Base-by-base conservation (phyloP, 768 basidiomycete species). In the Krasilnikovozyma curviuscula region DNA sequence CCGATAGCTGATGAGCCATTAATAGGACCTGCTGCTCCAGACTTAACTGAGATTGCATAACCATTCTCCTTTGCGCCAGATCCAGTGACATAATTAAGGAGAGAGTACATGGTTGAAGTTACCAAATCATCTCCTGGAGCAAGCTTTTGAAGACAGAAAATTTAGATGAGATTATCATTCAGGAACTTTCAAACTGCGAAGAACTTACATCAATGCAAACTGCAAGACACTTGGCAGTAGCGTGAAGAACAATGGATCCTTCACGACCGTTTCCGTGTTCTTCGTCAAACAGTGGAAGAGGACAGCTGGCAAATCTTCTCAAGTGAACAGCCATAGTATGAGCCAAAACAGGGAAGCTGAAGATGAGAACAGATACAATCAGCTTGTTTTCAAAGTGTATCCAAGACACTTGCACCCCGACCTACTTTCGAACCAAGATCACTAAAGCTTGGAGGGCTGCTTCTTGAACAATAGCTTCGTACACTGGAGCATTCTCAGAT, bases 51-150 rank as follows among this genome's bases (percentile, higher is more conserved):
- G 3, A 29, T 28, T 14, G 46, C 56, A 40, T 28, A 49, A 28
- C 18, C 28, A 34, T 31, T 35, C 34, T 14, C 34, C 23, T 23
- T 29, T 9, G n/a, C 32, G 9, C 32, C 81, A 59, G 81, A 82
- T 10, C 13, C 5, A 1, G 83, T 77, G 50, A 95, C 79, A 62
- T 83, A 81, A 61, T 97, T 95, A 51, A 97, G 71, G 12, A 97
- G 73, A 5, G 91, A 93, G 63, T 97, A 95, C 77, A 95, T 81
- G 56, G 88, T 84, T 3, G 89, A 95, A 74, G 88, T 79, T 60
- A 83, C 73, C 31, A 86, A 72, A 59, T 88, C 86, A 55, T 86
- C 82, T 35, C 82, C 83, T 14, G 82, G 79, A 14, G 82, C 77
- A 32, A 84, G 69, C 83, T 86, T 44, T 52, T 32, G 35, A 33